Conservation (phyloP, 1,284 basidiomycete species). For the Coniferiporia sulphurascens region DNA sequence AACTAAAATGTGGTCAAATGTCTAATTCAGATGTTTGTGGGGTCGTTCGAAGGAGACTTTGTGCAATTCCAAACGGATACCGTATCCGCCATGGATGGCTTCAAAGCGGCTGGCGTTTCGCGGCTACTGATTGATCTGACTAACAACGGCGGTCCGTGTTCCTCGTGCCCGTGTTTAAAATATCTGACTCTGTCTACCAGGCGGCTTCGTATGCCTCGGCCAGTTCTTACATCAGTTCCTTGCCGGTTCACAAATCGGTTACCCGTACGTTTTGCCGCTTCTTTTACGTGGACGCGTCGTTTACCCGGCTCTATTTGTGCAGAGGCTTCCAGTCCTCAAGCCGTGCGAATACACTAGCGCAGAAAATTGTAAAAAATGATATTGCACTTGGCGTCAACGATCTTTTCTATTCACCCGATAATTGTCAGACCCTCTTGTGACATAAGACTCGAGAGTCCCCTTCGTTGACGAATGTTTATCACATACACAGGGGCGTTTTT, state of each 20-base stretch:
- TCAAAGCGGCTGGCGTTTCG: slow-evolving; percentile 45
- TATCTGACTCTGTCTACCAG: slow-evolving; percentile 25
- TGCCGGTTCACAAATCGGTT: slow-evolving; percentile 44
- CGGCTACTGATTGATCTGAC: slow-evolving; percentile 54
- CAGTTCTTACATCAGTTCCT: slow-evolving; percentile 56
- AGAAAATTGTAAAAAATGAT: slow-evolving; percentile 49
- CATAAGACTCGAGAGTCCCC: neutral
- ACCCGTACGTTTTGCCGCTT: slow-evolving; percentile 37
- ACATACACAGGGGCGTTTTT: slow-evolving; percentile 42
- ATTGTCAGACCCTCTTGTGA: slow-evolving; percentile 37
- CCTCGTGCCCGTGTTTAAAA: neutral
- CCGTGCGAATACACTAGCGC: slow-evolving; percentile 50
- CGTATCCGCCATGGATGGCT: slow-evolving; percentile 40
- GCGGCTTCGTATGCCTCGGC: slow-evolving; percentile 57
- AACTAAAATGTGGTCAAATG: neutral
- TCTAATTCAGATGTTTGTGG: slow-evolving; percentile 50
- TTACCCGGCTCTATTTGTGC: neutral
- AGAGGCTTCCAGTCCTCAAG: slow-evolving; percentile 51
- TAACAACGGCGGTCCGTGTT: slow-evolving; percentile 50
- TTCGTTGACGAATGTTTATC: neutral
- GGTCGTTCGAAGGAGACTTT: slow-evolving; percentile 52
- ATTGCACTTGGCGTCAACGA: slow-evolving; percentile 41
- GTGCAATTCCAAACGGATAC: slow-evolving; percentile 50
- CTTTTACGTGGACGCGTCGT: slow-evolving; percentile 6
- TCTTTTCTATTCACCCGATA: slow-evolving; percentile 44